Percentiles rank a stretch among this genome's conserved stretches.
Conservation (phyloP, 305 asterid species). For the Fraxinus nigra region DNA sequence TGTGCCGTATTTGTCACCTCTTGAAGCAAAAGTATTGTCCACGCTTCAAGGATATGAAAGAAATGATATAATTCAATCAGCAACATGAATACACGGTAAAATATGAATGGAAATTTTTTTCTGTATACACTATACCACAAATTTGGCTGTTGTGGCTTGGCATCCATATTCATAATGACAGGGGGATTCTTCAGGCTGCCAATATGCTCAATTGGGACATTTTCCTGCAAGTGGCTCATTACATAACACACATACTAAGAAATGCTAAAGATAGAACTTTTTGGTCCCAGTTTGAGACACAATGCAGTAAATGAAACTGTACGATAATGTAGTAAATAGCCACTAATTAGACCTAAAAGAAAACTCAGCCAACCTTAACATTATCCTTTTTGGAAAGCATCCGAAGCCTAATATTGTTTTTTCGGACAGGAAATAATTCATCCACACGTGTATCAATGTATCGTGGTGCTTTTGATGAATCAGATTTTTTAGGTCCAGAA, state of each 20-base stretch:
- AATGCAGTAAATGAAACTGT: not conserved
- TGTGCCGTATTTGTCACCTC: constrained; percentile 33
- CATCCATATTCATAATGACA: constrained; percentile 30
- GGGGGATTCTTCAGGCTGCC: constrained; percentile 33
- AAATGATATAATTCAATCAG: constrained; percentile 23
- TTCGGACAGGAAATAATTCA: constrained; percentile 66
- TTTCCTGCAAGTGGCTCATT: constrained; percentile 47
- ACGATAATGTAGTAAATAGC: constrained; percentile 1
- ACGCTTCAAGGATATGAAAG: constrained; percentile 37
- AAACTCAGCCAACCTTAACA: constrained; percentile 47
- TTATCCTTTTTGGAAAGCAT: constrained; percentile 52
- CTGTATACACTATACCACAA: constrained; percentile 43
- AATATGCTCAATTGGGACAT: constrained; percentile 29
- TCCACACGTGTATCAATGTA: constrained; percentile 56
- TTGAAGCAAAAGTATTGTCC: constrained; percentile 39
- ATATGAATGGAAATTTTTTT: not conserved
- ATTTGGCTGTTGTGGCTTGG: constrained; percentile 36
- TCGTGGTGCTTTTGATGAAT: constrained; percentile 53
- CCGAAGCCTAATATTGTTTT: constrained; percentile 50
- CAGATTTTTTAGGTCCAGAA: constrained; percentile 47
- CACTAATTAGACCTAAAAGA: constrained; percentile 7
- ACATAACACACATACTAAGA: constrained; percentile 7
- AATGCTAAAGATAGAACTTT: not conserved
- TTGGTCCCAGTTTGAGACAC: not conserved
- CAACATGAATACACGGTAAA: not conserved